phyloP scores from a whole-genome alignment of 116 monocot species.

The Zostera marina region DNA sequence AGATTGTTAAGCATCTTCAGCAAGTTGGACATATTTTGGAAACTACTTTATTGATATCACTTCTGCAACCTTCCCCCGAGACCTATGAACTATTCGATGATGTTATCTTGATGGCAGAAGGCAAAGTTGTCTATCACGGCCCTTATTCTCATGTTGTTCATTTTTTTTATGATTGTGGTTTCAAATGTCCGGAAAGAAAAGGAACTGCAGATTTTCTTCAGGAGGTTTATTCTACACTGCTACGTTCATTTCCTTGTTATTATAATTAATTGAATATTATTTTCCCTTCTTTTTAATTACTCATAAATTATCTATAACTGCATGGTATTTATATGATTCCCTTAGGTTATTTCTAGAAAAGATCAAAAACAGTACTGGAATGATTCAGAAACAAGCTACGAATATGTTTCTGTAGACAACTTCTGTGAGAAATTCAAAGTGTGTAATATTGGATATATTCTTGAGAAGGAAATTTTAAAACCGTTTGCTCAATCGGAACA shows the following conservation, averaged over 20 bases:
- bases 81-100: slow-evolving; percentile 70
- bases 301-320: too few species aligned
- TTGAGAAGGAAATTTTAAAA: slow-evolving; percentile 22
- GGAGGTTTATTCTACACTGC: slow-evolving; percentile 39
- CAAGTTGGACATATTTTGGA: slow-evolving; percentile 50
- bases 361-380: slow-evolving; percentile 70
- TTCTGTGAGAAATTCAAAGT: slow-evolving; percentile 28
- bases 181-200: slow-evolving; percentile 60
- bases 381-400: slow-evolving; percentile 12
- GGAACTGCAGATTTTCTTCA: slow-evolving; percentile 59
- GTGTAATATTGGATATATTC: slow-evolving; percentile 16
- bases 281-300: too few species aligned
- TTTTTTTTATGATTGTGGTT: slow-evolving; percentile 59
- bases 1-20: slow-evolving; percentile 55
- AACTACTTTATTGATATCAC: slow-evolving; percentile 47
- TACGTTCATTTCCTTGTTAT: neutral
- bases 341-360: slow-evolving; percentile 51
- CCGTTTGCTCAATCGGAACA: slow-evolving; percentile 27
- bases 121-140: slow-evolving; percentile 53
- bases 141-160: slow-evolving; percentile 21
- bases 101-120: slow-evolving; percentile 53
- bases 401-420: slow-evolving; percentile 29
- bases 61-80: slow-evolving; percentile 72
- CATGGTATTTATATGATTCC: neutral
- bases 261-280: neutral